These are phyloP conservation scores for Danielia oregonensis DNA, from an alignment of 805 yeast genomes.

Conservation along the genomic window DNA sequence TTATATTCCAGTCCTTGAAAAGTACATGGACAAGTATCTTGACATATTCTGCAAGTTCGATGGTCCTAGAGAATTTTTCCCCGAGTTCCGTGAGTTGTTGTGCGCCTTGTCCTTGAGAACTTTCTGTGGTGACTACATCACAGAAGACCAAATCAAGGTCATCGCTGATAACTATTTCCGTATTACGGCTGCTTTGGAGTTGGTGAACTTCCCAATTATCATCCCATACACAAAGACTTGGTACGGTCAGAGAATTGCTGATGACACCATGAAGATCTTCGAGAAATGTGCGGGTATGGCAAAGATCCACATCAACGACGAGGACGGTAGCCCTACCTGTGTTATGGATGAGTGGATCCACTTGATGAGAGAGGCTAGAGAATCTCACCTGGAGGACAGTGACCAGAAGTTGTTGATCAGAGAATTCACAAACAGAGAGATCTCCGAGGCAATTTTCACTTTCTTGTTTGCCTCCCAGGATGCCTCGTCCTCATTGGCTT, in stretches of 20 bases:
- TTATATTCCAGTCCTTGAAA: constrained; percentile 83
- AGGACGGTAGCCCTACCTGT: constrained; percentile 78
- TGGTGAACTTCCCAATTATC: constrained; percentile 96
- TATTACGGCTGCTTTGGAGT: constrained; percentile 93
- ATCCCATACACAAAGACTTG: constrained; percentile 95
- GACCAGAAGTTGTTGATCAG: constrained; percentile 63
- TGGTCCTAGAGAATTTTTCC: constrained; percentile 77
- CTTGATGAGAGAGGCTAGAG: constrained; percentile 73
- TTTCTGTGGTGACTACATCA: constrained; percentile 93
- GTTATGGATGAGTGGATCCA: constrained; percentile 95
- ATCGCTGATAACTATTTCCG: constrained; percentile 90
- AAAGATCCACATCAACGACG: constrained; percentile 65
- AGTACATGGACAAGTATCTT: constrained; percentile 77
- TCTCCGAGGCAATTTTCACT: constrained; percentile 94
- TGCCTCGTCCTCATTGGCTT: constrained; percentile 94
- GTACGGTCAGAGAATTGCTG: constrained; percentile 94
- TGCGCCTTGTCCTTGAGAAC: constrained; percentile 92
- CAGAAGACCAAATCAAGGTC: constrained; percentile 82
- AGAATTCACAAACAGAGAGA: constrained; percentile 85
- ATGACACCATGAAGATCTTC: constrained; percentile 88
- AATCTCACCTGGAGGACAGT: constrained; percentile 44
- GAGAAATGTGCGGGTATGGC: constrained; percentile 86
- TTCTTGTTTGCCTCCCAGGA: constrained; percentile 97
- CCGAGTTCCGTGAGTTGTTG: constrained; percentile 90
- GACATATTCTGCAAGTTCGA: constrained; percentile 60